Conservation (phyloP, 306 rosid species). For the Lagenaria siceraria region DNA sequence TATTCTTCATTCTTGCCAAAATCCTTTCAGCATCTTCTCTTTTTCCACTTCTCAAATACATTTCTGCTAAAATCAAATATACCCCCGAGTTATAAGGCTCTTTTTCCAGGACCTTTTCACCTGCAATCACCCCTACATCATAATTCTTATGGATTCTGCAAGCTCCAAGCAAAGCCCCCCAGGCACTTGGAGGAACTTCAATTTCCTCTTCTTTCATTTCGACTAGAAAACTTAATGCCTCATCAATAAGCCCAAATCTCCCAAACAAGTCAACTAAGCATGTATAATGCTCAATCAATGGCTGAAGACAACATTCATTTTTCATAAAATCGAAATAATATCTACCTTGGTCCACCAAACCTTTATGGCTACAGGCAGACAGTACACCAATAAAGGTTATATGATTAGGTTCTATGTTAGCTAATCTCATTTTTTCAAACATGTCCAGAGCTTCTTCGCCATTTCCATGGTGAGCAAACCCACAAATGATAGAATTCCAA, state of each 20-base stretch:
- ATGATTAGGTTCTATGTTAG: slow-evolving; percentile 23
- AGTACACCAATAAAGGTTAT: slow-evolving; percentile 42
- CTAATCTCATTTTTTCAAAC: slow-evolving; percentile 30
- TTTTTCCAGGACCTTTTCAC: slow-evolving; percentile 26
- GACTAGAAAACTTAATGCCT: slow-evolving; percentile 23
- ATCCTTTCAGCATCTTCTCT: slow-evolving; percentile 27
- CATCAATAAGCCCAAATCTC: slow-evolving; percentile 40
- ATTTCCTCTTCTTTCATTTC: slow-evolving; percentile 28
- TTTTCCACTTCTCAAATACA: slow-evolving; percentile 19
- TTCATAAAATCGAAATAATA: slow-evolving; percentile 28
- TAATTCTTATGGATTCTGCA: slow-evolving; percentile 39
- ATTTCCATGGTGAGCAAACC: slow-evolving; percentile 36
- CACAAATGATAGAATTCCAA: slow-evolving; percentile 43
- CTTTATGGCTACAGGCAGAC: slow-evolving; percentile 46
- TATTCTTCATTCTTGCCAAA: slow-evolving; percentile 29
- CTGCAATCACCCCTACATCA: slow-evolving; percentile 27
- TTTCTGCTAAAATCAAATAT: slow-evolving; percentile 38
- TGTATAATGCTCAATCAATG: slow-evolving; percentile 33
- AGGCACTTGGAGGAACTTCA: slow-evolving; percentile 34
- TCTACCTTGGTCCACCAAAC: slow-evolving; percentile 29
- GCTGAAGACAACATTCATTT: slow-evolving; percentile 19
- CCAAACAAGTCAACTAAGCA: slow-evolving; percentile 42
- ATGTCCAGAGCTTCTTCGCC: slow-evolving; percentile 28
- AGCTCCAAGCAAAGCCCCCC: slow-evolving; percentile 56
- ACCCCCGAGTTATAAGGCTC: slow-evolving; percentile 43